Percentiles rank a stretch among this genome's conserved stretches.
phyloP scores from a whole-genome alignment of 2,329 filamentous ascomycete genomes.

The Didymella lethalis region DNA sequence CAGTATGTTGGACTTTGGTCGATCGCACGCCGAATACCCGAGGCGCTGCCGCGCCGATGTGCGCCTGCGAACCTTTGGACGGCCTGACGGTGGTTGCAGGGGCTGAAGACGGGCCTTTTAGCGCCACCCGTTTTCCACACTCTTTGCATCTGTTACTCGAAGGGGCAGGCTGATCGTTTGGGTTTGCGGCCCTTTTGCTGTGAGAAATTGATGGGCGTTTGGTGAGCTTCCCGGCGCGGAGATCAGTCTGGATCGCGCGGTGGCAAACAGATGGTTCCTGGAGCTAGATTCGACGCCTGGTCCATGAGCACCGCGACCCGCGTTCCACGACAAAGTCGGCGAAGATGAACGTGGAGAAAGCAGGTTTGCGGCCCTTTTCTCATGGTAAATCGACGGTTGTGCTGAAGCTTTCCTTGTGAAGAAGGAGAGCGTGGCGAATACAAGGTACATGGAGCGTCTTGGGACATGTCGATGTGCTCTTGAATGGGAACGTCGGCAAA shows the following conservation, averaged over 20 bases:
- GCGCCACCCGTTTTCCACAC: slow-evolving; percentile 16
- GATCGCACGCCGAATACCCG: not conserved
- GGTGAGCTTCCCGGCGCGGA: too few species aligned
- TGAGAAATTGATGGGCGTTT: not conserved
- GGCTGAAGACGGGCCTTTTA: slow-evolving; percentile 20
- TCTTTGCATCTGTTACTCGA: not conserved
- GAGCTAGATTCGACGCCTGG: too few species aligned
- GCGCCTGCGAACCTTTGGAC: not conserved
- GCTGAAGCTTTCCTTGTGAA: not conserved
- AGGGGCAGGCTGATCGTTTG: not conserved
- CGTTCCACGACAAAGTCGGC: not conserved
- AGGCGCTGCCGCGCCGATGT: not conserved
- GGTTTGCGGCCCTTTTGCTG: not conserved
- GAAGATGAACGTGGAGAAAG: not conserved
- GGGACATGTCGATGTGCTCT: not conserved
- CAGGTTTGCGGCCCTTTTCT: not conserved
- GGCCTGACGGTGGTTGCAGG: not conserved
- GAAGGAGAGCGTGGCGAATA: not conserved
- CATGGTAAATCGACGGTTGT: not conserved
- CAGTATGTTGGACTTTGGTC: not conserved
- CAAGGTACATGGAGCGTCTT: too few species aligned
- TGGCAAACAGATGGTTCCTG: not conserved
- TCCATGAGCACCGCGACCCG: too few species aligned
- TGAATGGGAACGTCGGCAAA: not conserved
- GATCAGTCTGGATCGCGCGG: not conserved